These are phyloP conservation scores for Termitomyces sp. DNA, from an alignment of 768 basidiomycete genomes.

Conservation along the genomic window DNA sequence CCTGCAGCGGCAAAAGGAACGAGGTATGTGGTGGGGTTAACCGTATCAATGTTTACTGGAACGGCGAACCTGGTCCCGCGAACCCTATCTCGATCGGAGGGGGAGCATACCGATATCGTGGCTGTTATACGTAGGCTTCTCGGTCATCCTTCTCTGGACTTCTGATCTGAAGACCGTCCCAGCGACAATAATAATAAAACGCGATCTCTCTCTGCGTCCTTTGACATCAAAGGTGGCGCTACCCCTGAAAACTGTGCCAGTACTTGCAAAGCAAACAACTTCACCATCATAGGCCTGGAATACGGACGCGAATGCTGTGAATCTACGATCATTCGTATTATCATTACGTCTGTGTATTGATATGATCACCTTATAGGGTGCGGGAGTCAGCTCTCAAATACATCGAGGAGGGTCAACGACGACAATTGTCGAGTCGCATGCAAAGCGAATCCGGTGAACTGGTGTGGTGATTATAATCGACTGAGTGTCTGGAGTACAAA, in stretches of 20 bases:
- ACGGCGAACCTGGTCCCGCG: slow-evolving; percentile 1
- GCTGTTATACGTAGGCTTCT: slow-evolving; percentile 9
- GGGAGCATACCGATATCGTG: slow-evolving; percentile 7
- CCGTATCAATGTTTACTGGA: slow-evolving; percentile 7
- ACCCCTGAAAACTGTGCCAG: slow-evolving; percentile 8
- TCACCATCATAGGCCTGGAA: slow-evolving; percentile 8
- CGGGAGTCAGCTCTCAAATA: neutral
- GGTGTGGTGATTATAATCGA: slow-evolving; percentile 2
- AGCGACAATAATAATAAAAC: slow-evolving; percentile 3
- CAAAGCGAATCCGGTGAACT: neutral
- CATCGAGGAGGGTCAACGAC: slow-evolving; percentile 1
- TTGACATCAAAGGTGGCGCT: slow-evolving; percentile 1
- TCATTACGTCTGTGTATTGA: neutral
- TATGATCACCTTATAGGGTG: neutral
- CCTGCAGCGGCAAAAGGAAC: slow-evolving; percentile 3
- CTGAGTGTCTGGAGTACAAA: slow-evolving; percentile 3
- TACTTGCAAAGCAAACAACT: slow-evolving; percentile 5
- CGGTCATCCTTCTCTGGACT: neutral
- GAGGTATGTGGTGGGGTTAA: slow-evolving; percentile 1
- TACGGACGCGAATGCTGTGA: slow-evolving; percentile 8
- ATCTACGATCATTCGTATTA: neutral
- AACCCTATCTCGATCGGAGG: neutral
- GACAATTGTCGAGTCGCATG: slow-evolving; percentile 5
- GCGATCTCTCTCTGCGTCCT: slow-evolving; percentile 1
- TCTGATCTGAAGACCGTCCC: neutral